Percentiles rank a stretch among this genome's conserved stretches.
Evolutionary conservation across 176 grass and related monocot species (phyloP).

Genomic region (Oryza punctata): DNA sequence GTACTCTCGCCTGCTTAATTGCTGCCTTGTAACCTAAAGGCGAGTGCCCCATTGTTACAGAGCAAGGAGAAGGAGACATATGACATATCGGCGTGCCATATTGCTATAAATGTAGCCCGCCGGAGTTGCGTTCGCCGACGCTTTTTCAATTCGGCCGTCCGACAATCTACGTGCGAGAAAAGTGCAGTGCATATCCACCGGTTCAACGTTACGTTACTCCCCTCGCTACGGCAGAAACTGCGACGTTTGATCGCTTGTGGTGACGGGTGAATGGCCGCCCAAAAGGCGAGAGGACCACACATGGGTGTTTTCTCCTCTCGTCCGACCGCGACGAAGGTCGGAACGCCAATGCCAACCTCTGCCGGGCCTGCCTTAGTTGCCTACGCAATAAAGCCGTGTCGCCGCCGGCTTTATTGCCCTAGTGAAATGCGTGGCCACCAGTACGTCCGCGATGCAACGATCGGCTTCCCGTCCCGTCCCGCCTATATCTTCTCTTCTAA

Average conservation of each 20-base stretch:
- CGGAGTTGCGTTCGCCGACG: too few relatives aligned
- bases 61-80: neutral
- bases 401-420: too few relatives aligned
- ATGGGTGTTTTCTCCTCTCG: neutral
- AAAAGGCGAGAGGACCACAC: conserved; percentile 21
- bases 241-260: neutral
- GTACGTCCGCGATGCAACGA: too few relatives aligned
- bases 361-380: neutral
- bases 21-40: conserved; percentile 33
- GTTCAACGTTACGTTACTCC: neutral
- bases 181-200: neutral
- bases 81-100: neutral
- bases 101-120: too few relatives aligned
- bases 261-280: neutral
- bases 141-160: too few relatives aligned
- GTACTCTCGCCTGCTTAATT: neutral
- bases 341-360: conserved; percentile 25
- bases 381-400: conserved; percentile 27
- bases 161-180: neutral
- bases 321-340: conserved; percentile 43
- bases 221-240: neutral
- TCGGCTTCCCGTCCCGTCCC: conserved; percentile 37
- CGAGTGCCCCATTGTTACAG: conserved; percentile 2
- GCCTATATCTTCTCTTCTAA: neutral
- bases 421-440: neutral